Conservation (phyloP, 805 yeast genomes). For the Yarrowia phangngaensis region DNA sequence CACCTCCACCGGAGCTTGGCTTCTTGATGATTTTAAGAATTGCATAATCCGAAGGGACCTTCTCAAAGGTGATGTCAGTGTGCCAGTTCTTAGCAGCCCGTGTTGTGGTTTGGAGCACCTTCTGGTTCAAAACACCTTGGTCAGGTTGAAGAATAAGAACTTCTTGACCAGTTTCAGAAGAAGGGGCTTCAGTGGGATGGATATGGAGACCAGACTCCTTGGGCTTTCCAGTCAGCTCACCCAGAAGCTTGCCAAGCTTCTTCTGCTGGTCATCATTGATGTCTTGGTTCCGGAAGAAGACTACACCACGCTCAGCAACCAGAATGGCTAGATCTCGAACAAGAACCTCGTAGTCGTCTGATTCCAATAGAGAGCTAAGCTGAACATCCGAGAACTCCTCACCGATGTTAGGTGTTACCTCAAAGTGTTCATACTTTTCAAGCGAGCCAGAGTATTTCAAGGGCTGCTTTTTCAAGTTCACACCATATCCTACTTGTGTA, state of each 20-base stretch:
- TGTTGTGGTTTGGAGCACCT: slow-evolving; percentile 27
- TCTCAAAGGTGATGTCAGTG: slow-evolving; percentile 71
- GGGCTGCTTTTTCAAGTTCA: slow-evolving; percentile 24
- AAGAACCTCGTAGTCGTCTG: slow-evolving; percentile 22
- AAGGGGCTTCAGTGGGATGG: slow-evolving; percentile 35
- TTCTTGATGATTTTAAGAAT: slow-evolving; percentile 60
- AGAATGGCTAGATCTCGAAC: slow-evolving; percentile 45
- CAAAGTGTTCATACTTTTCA: slow-evolving; percentile 24
- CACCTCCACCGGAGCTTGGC: slow-evolving; percentile 51
- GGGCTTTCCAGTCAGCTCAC: slow-evolving; percentile 35
- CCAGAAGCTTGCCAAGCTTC: slow-evolving; percentile 34
- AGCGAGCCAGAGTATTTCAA: slow-evolving; percentile 27
- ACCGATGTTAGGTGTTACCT: slow-evolving; percentile 28
- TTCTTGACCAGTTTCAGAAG: slow-evolving; percentile 35
- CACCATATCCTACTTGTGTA: slow-evolving; percentile 23
- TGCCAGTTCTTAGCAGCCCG: slow-evolving; percentile 52
- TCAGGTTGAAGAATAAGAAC: slow-evolving; percentile 34
- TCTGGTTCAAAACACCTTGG: slow-evolving; percentile 29
- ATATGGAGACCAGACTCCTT: slow-evolving; percentile 35
- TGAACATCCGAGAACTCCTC: slow-evolving; percentile 26
- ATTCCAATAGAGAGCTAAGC: slow-evolving; percentile 19
- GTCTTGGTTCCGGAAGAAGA: slow-evolving; percentile 50
- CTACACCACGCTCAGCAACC: slow-evolving; percentile 49
- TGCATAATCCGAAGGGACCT: slow-evolving; percentile 69
- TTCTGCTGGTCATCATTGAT: slow-evolving; percentile 35